Percentiles rank a stretch among this genome's conserved stretches.
Conservation (phyloP, 2,329 filamentous ascomycete species). For the Orbilia brochopaga region DNA sequence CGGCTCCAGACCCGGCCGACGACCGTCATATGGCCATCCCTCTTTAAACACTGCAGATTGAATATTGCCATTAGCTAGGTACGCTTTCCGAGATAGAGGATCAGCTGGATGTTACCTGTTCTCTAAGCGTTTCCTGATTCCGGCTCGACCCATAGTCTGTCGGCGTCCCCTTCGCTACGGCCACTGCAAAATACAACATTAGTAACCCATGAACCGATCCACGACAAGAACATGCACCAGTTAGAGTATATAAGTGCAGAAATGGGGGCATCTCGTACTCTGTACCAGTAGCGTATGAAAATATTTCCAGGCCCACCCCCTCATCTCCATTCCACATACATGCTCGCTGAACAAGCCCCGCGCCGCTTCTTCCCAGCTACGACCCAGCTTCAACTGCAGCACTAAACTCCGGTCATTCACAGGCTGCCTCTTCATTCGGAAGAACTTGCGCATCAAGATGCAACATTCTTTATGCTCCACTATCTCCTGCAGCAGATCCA, state of each 20-base stretch:
- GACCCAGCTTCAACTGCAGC: conserved; percentile 34
- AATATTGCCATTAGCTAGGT: too few species aligned
- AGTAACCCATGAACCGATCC: conserved; percentile 9
- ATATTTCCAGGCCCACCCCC: conserved; percentile 30
- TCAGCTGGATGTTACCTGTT: conserved; percentile 27
- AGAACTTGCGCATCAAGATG: conserved; percentile 32
- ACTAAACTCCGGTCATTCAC: conserved; percentile 30
- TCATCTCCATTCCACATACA: conserved; percentile 21
- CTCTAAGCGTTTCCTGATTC: conserved; percentile 29
- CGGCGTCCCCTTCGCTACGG: conserved; percentile 36
- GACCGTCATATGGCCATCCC: conserved; percentile 47
- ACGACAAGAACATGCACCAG: not conserved
- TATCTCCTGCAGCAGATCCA: conserved; percentile 34
- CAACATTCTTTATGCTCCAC: conserved; percentile 19
- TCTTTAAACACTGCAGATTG: conserved; percentile 22
- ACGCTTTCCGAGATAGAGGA: too few species aligned
- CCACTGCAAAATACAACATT: conserved; percentile 20
- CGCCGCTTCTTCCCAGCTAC: conserved; percentile 18
- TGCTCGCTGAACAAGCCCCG: conserved; percentile 15
- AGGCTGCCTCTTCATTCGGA: conserved; percentile 30
- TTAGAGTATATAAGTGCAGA: not conserved
- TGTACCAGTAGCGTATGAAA: conserved; percentile 30
- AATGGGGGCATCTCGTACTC: conserved; percentile 13
- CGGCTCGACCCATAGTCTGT: conserved; percentile 38
- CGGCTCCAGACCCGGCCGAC: conserved; percentile 42